Base-by-base conservation (phyloP, 2,329 filamentous ascomycete genomes). In the Penicillium verrucosum region DNA sequence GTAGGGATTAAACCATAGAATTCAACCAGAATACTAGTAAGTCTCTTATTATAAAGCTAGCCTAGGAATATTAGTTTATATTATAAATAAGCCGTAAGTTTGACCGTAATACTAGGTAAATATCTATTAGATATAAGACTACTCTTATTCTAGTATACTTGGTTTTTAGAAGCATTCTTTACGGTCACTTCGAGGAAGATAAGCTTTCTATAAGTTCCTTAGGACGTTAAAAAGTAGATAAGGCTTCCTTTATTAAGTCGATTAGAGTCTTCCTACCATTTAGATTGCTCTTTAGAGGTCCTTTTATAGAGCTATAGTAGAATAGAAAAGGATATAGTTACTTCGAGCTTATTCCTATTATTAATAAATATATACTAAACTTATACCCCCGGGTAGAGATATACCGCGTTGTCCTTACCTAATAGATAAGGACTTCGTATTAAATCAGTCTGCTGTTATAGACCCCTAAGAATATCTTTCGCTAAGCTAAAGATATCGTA, bases 241-340 rank as follows among this genome's bases (percentile, higher is more conserved):
- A 57, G 50, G 12, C 46, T 52, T 27, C 58, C 51, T 29, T 54
- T 42, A 3, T 60, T 51, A 1, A 60, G 42, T 55, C 54, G 48
- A 34, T 14, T 60, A 3, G 58, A 60, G 18, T 49, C 54, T 51
- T 57, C 1, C 58, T 46, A 57, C 58, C 50, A 60, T 57, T 4
- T 57, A 25, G 12, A 54, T 51, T 52, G 50, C 46, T 60, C 51
- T 1, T 9, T 40, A 4, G 37, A 32, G 0, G 51, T 14, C 32
- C 11, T 57, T 51, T 48, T 57, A 37, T 47, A 54, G 6, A 57
- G 1, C 27, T 54, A 29, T 23, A 29, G 25, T 2, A 46, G 58
- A 27, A 11, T 10, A 47, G 29, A 1, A 18, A 60, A 60, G 29
- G 51, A 57, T 1, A 60, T 18, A 1, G 37, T 55, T 2, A 46